Evolutionary conservation across 2,329 filamentous ascomycete species (phyloP).

Genomic region (Aureobasidium pullulans): DNA sequence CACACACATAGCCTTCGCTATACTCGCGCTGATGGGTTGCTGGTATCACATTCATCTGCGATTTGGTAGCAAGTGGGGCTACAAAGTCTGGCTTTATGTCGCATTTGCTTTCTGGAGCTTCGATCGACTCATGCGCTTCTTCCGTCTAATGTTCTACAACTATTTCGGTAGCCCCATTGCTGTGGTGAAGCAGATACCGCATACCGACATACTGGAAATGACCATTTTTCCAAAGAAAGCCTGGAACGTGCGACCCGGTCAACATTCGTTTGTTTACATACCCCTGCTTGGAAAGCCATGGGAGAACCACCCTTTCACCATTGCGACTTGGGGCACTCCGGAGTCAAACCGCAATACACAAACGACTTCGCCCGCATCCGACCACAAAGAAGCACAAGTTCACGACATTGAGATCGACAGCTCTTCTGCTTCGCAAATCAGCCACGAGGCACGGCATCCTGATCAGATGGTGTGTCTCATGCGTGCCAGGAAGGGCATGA

Average conservation of each 20-base stretch:
- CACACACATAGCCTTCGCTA: conserved; percentile 35
- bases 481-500: conserved; percentile 31
- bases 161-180: conserved; percentile 33
- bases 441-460: background rate
- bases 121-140: conserved; percentile 38
- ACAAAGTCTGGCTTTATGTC: conserved; percentile 42
- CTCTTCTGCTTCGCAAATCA: background rate
- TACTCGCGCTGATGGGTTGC: conserved; percentile 36
- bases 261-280: conserved; percentile 44
- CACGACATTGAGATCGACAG: background rate
- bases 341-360: background rate
- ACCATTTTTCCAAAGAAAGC: conserved; percentile 36
- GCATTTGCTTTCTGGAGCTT: conserved; percentile 39
- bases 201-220: conserved; percentile 27
- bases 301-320: conserved; percentile 51
- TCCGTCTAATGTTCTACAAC: conserved; percentile 25
- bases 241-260: conserved; percentile 27
- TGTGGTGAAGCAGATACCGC: conserved; percentile 28
- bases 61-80: conserved; percentile 36
- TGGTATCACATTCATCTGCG: conserved; percentile 37
- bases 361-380: too few relatives aligned
- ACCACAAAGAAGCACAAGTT: background rate
- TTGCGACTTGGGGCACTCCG: conserved; percentile 27
- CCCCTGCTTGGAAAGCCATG: conserved; percentile 36
- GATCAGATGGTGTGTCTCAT: conserved; percentile 30